phyloP scores from a whole-genome alignment of 83 land plant genomes.

The Picea abies region DNA sequence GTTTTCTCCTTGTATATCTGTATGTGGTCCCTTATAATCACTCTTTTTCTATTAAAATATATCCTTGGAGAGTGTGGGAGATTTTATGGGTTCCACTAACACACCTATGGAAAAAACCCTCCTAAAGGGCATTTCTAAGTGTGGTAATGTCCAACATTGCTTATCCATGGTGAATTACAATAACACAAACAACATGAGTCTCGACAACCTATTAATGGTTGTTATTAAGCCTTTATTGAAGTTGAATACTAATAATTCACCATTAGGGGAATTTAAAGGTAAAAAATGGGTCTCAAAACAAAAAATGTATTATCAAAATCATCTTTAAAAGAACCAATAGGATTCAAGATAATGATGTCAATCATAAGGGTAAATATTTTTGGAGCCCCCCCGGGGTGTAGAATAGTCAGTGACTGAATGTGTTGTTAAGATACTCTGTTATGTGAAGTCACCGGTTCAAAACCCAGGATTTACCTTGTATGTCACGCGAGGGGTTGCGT shows the following conservation, averaged over 20 bases:
- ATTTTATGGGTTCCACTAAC: not conserved
- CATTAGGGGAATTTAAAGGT: conserved; percentile 26
- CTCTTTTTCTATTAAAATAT: conserved; percentile 24
- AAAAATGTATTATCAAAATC: too few relatives aligned
- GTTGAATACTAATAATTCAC: conserved; percentile 37
- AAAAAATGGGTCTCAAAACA: too few relatives aligned
- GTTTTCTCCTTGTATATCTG: conserved; percentile 33
- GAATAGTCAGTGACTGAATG: too few relatives aligned
- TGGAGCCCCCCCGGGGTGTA: too few relatives aligned
- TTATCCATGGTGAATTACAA: conserved; percentile 34
- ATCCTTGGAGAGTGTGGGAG: not conserved
- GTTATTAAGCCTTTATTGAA: conserved; percentile 25
- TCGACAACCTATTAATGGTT: conserved; percentile 40
- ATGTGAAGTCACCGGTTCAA: too few relatives aligned
- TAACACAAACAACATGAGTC: conserved; percentile 26
- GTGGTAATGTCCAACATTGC: conserved; percentile 37
- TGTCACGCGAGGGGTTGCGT: too few relatives aligned
- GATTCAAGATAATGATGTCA: conserved; percentile 13
- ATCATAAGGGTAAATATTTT: too few relatives aligned
- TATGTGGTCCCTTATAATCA: conserved; percentile 20
- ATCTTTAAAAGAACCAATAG: too few relatives aligned
- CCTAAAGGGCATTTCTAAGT: not conserved
- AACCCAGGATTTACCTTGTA: too few relatives aligned
- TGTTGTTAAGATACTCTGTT: too few relatives aligned
- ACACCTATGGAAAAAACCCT: not conserved